A percentile compares a stretch with the other conserved stretches of the same genome.
Evolutionary conservation across 768 basidiomycete genomes (phyloP).

Genomic region (Amanita molliuscula): DNA sequence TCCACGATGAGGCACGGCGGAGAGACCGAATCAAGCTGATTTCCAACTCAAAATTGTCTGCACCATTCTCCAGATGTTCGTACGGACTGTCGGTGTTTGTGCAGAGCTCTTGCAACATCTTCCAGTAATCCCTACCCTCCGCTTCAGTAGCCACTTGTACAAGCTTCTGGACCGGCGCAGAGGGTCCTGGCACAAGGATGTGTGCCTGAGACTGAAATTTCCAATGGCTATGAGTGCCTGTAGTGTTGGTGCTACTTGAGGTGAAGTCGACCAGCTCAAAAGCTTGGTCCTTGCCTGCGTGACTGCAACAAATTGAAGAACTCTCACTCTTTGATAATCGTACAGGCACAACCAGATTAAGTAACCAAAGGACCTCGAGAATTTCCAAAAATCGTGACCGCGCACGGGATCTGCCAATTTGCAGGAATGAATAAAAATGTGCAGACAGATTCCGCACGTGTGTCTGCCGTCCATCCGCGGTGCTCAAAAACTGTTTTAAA

Average conservation of each 20-base stretch:
- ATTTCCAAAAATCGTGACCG: conserved; percentile 52
- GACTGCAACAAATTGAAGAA: not conserved
- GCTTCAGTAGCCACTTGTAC: conserved; percentile 27
- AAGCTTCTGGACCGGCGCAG: conserved; percentile 46
- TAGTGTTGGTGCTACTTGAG: not conserved
- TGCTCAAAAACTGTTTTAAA: conserved; percentile 39
- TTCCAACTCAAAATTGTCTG: conserved; percentile 16
- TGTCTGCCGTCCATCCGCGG: conserved; percentile 35
- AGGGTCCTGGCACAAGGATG: conserved; percentile 37
- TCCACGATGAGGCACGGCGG: conserved; percentile 55
- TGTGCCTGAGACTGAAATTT: conserved; percentile 44
- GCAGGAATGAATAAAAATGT: conserved; percentile 38
- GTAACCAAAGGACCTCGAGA: conserved; percentile 43
- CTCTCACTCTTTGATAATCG: conserved; percentile 21
- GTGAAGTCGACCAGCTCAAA: conserved; percentile 31
- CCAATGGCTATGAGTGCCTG: conserved; percentile 35
- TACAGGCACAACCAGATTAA: conserved; percentile 55
- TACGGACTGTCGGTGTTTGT: conserved; percentile 20
- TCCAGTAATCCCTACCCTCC: conserved; percentile 47
- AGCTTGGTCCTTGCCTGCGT: conserved; percentile 6
- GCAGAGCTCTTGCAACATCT: conserved; percentile 38
- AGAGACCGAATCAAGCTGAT: conserved; percentile 35
- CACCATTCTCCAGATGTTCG: conserved; percentile 11
- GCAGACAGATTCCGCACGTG: conserved; percentile 44
- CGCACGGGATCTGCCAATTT: conserved; percentile 49